Evolutionary conservation across 2,329 filamentous ascomycete genomes (phyloP).

Genomic region (Teratosphaeriaceae sp.): DNA sequence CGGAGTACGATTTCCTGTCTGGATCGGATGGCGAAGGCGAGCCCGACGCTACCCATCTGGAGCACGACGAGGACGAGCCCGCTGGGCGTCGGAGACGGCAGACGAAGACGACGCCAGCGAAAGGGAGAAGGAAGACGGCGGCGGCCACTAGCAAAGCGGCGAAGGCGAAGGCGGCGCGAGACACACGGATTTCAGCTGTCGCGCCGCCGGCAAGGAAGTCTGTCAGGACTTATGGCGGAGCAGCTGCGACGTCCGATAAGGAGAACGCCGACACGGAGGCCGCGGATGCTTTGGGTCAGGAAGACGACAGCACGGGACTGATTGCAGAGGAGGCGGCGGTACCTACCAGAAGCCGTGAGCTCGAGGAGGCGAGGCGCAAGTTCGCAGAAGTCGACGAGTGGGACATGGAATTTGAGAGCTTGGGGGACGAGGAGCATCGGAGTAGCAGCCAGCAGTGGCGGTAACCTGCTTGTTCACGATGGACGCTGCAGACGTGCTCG

Average conservation of each 20-base stretch:
- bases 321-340: constrained; percentile 24
- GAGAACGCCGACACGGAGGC: constrained; percentile 33
- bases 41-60: constrained; percentile 15
- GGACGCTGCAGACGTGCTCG: no score
- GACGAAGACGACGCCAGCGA: constrained; percentile 11
- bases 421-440: constrained; percentile 36
- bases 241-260: constrained; percentile 37
- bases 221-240: constrained; percentile 21
- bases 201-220: constrained; percentile 10
- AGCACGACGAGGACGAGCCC: constrained; percentile 39
- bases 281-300: constrained; percentile 18
- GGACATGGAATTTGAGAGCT: constrained; percentile 46
- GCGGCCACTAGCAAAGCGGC: constrained; percentile 6
- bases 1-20: constrained; percentile 36
- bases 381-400: constrained; percentile 45
- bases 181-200: constrained; percentile 9
- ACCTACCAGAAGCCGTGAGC: constrained; percentile 28
- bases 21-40: constrained; percentile 26
- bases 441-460: constrained; percentile 29
- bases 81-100: constrained; percentile 17
- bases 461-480: no score
- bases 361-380: constrained; percentile 40
- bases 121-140: constrained; percentile 10
- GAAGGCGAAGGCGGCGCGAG: constrained; percentile 5
- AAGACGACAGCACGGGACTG: constrained; percentile 17